Evolutionary conservation across 2,329 filamentous ascomycete species (phyloP), one percentile per base, ranked within the genome.

Genomic region (Fusarium penzigii): DNA sequence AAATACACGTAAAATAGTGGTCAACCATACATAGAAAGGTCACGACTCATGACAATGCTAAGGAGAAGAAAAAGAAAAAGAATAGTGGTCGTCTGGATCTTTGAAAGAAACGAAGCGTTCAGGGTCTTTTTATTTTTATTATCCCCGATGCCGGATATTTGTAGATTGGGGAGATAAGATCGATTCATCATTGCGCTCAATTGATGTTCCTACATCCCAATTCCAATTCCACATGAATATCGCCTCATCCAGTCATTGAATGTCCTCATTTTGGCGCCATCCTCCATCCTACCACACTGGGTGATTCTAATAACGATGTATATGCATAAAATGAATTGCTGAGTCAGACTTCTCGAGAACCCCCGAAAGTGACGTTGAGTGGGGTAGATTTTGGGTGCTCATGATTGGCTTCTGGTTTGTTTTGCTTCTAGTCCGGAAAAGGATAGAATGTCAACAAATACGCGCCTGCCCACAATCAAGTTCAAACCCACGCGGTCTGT

Each of bases 401-500:
- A 46, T 46, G 51, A 64, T 56, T 62, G 58, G 59, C 36, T 50
- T 12, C 14, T 44, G 46, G 51, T 61, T 14, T 61, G 54, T 55
- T 61, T 61, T 53, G 51, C 20, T 57, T 57, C 72, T 73, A 75
- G 60, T 54, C 72, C 64, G 20, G 57, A 71, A 68, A 36, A 52
- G 64, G 68, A 61, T 56, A 63, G 29, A 55, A 69, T 75, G 75
- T 77, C 77, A 77, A 76, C 74, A 76, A 72, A 57, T 65, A 68
- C 68, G 64, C 66, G 66, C 62, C 56, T 60, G 52, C 64, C 59
- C 46, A 42, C 43, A 55, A 29, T 36, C 9, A 39, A 40, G 56
- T 53, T 62, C 53, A 62, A 46, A 60, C 41, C 17, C 52, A 54
- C 62, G 56, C 61, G 62, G 53, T 59, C 42, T 51, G 5, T 36